Percentiles rank a stretch among this genome's conserved stretches.
These are phyloP conservation scores for Lentinula guzmanii DNA, from an alignment of 768 basidiomycete species.

Conservation along the genomic window DNA sequence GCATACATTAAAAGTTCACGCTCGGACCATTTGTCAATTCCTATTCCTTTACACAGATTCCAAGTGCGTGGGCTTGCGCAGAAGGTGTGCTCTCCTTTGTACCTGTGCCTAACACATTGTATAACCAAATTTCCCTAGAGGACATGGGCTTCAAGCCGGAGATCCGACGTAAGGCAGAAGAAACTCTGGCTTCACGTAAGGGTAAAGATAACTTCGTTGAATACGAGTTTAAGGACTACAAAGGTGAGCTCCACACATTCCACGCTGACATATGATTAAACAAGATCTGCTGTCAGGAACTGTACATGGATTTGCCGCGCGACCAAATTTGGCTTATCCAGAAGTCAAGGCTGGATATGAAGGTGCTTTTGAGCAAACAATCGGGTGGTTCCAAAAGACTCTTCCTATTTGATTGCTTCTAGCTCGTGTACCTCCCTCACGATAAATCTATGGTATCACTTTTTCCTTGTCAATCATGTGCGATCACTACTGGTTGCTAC, in stretches of 20 bases:
- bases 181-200: conserved; percentile 28
- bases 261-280: neutral
- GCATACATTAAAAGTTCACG: neutral
- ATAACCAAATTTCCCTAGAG: conserved; percentile 17
- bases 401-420: conserved; percentile 14
- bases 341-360: conserved; percentile 37
- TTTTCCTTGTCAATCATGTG: no score
- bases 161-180: conserved; percentile 27
- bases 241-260: conserved; percentile 23
- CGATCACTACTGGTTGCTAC: no score
- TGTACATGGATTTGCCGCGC: conserved; percentile 39
- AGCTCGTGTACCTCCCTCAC: neutral
- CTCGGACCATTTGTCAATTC: neutral
- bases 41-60: conserved; percentile 8
- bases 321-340: conserved; percentile 31
- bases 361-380: conserved; percentile 33
- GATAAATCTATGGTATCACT: no score
- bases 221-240: conserved; percentile 39
- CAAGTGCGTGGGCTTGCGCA: conserved; percentile 14
- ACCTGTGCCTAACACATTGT: neutral
- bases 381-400: conserved; percentile 41
- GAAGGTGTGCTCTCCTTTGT: conserved; percentile 7
- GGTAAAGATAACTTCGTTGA: conserved; percentile 30
- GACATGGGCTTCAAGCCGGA: conserved; percentile 28
- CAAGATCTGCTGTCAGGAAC: conserved; percentile 27